Evolutionary conservation across 768 basidiomycete species (phyloP).

Genomic region (Serpula lacrymans): DNA sequence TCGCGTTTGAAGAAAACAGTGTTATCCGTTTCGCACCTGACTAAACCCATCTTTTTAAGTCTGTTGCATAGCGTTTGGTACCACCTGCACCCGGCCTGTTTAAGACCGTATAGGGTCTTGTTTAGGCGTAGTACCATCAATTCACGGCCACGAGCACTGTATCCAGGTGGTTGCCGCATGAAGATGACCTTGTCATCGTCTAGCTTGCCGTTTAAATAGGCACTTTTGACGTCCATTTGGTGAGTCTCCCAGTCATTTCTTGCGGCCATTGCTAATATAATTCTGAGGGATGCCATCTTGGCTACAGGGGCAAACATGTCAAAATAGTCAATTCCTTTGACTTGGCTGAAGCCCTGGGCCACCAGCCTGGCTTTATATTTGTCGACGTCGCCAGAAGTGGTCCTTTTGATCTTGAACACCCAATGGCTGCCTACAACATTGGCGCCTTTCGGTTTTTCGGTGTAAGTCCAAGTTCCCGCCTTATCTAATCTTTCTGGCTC

Average conservation of each 20-base stretch:
- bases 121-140: constrained; percentile 14
- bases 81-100: constrained; percentile 26
- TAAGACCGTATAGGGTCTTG: constrained; percentile 28
- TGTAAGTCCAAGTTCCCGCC: too few relatives aligned
- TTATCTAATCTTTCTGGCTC: too few relatives aligned
- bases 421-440: too few relatives aligned
- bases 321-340: constrained; percentile 35
- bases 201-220: constrained; percentile 37
- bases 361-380: constrained; percentile 38
- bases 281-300: constrained; percentile 17
- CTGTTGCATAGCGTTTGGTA: constrained; percentile 11
- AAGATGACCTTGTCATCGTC: constrained; percentile 33
- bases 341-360: constrained; percentile 37
- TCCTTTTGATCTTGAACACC: constrained; percentile 35
- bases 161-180: constrained; percentile 37
- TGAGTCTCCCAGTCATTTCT: constrained; percentile 29
- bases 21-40: constrained; percentile 13
- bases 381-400: constrained; percentile 25
- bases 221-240: constrained; percentile 40
- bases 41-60: constrained; percentile 3
- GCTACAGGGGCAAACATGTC: constrained; percentile 32
- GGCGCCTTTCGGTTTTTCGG: too few relatives aligned
- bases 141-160: constrained; percentile 7
- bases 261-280: constrained; percentile 31
- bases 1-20: constrained; percentile 17